A percentile compares a stretch with the other conserved stretches of the same genome.
phyloP scores from a whole-genome alignment of 2,329 filamentous ascomycete species.

The Fusarium buharicum region DNA sequence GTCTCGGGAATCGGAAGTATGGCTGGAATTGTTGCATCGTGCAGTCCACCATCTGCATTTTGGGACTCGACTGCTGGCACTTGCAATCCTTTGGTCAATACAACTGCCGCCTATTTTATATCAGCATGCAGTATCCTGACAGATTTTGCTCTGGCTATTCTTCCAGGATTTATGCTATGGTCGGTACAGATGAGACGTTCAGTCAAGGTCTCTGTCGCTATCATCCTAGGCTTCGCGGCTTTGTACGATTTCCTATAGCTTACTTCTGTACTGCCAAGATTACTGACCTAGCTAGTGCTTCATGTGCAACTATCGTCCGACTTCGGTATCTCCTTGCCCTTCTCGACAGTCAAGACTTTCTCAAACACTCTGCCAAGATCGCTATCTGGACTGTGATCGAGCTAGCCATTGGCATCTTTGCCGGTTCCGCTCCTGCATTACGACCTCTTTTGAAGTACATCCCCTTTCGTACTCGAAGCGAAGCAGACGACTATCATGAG shows the following conservation, averaged over 20 bases:
- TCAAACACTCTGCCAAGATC: constrained; percentile 5
- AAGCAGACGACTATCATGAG: not conserved
- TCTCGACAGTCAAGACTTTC: constrained; percentile 5
- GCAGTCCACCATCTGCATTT: constrained; percentile 12
- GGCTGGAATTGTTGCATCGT: constrained; percentile 12
- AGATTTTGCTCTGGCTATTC: constrained; percentile 4
- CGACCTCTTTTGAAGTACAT: constrained; percentile 7
- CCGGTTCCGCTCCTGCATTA: constrained; percentile 7
- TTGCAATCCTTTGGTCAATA: constrained; percentile 9
- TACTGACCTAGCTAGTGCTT: not conserved
- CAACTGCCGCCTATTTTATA: constrained; percentile 15
- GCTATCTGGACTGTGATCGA: constrained; percentile 18
- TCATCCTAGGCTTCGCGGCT: constrained; percentile 8
- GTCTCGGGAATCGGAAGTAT: constrained; percentile 9
- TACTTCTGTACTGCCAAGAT: not conserved
- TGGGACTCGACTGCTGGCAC: constrained; percentile 1
- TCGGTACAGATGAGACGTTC: constrained; percentile 4
- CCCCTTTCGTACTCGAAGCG: not conserved
- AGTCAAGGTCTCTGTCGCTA: constrained; percentile 4
- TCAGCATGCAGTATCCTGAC: constrained; percentile 9
- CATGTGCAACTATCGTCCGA: constrained; percentile 6
- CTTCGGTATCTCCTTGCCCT: constrained; percentile 14
- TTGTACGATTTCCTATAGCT: not conserved
- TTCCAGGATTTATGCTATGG: constrained; percentile 2
- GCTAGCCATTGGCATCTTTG: constrained; percentile 12